Percentiles rank a stretch among this genome's conserved stretches.
Conservation (phyloP, 768 basidiomycete genomes). For the Lyophyllum decastes region DNA sequence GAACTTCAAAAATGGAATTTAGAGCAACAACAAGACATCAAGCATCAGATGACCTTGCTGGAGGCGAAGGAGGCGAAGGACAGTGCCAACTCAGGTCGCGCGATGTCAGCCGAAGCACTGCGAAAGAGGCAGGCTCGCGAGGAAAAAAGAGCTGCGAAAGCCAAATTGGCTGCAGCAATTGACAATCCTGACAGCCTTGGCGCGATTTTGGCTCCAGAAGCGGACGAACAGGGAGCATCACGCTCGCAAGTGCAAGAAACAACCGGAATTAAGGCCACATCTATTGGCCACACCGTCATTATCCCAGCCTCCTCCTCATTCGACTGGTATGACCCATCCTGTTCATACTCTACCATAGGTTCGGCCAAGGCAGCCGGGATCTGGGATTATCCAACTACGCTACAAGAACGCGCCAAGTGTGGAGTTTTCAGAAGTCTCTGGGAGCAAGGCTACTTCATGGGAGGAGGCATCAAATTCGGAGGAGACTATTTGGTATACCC, state of each 20-base stretch:
- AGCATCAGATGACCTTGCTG: slow-evolving; percentile 48
- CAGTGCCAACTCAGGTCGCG: slow-evolving; percentile 34
- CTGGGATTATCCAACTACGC: slow-evolving; percentile 73
- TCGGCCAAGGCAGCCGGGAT: slow-evolving; percentile 67
- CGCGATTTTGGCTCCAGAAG: slow-evolving; percentile 8
- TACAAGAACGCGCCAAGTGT: slow-evolving; percentile 72
- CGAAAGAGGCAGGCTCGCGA: slow-evolving; percentile 75
- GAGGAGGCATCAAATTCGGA: slow-evolving; percentile 90
- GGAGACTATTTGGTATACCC: slow-evolving; percentile 97
- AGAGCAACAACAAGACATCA: slow-evolving; percentile 45
- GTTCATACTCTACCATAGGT: slow-evolving; percentile 55
- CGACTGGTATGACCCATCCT: slow-evolving; percentile 64
- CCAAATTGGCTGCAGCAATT: slow-evolving; percentile 11
- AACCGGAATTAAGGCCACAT: slow-evolving; percentile 3
- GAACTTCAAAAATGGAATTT: slow-evolving; percentile 57
- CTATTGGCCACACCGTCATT: slow-evolving; percentile 43
- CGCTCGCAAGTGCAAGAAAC: slow-evolving; percentile 1
- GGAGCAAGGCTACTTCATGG: slow-evolving; percentile 86
- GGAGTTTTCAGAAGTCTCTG: slow-evolving; percentile 80
- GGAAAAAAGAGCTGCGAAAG: slow-evolving; percentile 36
- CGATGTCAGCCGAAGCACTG: slow-evolving; percentile 63
- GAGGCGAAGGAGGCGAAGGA: slow-evolving; percentile 54
- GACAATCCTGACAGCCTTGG: not conserved
- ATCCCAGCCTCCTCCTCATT: slow-evolving; percentile 65
- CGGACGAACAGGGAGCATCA: not conserved